These are phyloP conservation scores for Erodium chrysanthum DNA, from an alignment of 441 rosid species.

Conservation along the genomic window DNA sequence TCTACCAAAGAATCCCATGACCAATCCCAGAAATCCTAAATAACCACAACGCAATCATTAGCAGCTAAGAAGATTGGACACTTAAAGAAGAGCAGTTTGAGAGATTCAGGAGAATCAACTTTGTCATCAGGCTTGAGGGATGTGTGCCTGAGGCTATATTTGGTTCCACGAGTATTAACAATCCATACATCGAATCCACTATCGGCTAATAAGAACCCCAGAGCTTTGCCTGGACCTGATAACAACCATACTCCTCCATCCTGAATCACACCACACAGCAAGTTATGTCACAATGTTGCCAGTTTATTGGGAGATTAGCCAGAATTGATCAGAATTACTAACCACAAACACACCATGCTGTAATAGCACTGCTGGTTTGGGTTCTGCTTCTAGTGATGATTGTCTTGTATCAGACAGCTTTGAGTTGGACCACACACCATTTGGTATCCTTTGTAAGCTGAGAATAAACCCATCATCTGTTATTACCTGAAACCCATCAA, in stretches of 20 bases:
- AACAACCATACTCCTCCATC: slow-evolving; percentile 5
- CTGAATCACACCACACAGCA: background rate
- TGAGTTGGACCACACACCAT: background rate
- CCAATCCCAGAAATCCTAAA: slow-evolving; percentile 2
- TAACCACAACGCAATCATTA: background rate
- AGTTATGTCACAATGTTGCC: background rate
- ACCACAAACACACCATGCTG: slow-evolving; percentile 3
- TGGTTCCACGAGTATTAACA: background rate
- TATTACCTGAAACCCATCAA: slow-evolving; percentile 3
- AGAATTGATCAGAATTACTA: background rate
- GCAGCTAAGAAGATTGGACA: background rate
- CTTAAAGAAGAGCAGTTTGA: background rate
- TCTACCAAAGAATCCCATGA: slow-evolving; percentile 5
- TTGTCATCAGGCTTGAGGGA: slow-evolving; percentile 8
- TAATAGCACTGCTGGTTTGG: slow-evolving; percentile 4
- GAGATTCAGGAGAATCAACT: background rate
- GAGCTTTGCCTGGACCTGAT: slow-evolving; percentile 2
- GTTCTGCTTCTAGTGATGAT: background rate
- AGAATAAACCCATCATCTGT: slow-evolving; percentile 6
- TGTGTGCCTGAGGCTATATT: slow-evolving; percentile 4
- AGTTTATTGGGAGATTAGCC: background rate
- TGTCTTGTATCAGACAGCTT: background rate
- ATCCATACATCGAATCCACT: slow-evolving; percentile 8
- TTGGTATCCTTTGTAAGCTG: slow-evolving; percentile 2
- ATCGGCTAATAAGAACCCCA: slow-evolving; percentile 4